A percentile compares a stretch with the other conserved stretches of the same genome.
phyloP scores from a whole-genome alignment of 257 asterid genomes.

The Paraleonurus japonicus region DNA sequence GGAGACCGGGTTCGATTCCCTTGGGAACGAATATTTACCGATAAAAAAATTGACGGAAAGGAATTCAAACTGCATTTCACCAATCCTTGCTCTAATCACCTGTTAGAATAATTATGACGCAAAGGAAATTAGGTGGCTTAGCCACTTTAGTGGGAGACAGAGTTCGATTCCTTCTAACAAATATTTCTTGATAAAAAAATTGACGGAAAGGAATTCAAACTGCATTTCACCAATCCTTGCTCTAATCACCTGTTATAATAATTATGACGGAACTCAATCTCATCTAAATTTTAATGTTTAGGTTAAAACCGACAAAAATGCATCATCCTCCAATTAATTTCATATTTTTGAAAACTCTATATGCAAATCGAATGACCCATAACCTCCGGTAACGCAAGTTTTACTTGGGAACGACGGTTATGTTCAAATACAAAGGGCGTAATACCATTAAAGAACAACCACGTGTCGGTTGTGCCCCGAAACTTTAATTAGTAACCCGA shows the following conservation, averaged over 20 bases:
- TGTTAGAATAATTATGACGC: too few species aligned
- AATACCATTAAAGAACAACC: conserved; percentile 1
- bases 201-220: too few species aligned
- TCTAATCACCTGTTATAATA: not conserved
- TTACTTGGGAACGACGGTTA: conserved; percentile 24
- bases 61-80: too few species aligned
- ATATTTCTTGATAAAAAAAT: too few species aligned
- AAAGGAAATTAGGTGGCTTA: too few species aligned
- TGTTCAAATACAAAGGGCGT: not conserved
- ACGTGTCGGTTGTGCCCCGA: conserved; percentile 36
- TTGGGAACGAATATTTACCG: too few species aligned
- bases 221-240: too few species aligned
- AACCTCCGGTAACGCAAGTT: conserved; percentile 10
- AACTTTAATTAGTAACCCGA: conserved; percentile 27
- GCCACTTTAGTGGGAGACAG: too few species aligned
- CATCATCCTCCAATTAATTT: not conserved
- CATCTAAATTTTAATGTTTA: not conserved
- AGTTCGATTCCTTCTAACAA: too few species aligned
- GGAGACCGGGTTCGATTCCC: too few species aligned
- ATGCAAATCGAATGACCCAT: conserved; percentile 7
- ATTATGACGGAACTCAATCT: not conserved
- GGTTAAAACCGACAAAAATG: not conserved
- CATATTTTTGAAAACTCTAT: not conserved
- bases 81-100: not conserved
- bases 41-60: too few species aligned